Evolutionary conservation across 352 stramenopile species (phyloP).

Genomic region (Albugo laibachii): DNA sequence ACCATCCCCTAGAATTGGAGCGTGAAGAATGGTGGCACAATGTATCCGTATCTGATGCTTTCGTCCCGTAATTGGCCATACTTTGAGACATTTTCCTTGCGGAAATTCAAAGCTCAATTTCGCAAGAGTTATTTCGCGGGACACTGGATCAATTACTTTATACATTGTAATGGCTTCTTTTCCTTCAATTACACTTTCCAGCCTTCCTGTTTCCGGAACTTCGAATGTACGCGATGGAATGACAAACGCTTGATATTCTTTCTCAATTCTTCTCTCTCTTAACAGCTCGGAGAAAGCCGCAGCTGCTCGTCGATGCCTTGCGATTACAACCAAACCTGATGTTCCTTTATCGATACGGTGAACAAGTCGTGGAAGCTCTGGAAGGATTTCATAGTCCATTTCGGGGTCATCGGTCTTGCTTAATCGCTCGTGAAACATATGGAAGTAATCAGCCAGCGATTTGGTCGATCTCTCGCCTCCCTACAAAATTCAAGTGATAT

Average conservation of each 20-base stretch:
- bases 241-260: conserved; percentile 45
- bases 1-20: conserved; percentile 32
- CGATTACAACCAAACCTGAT: conserved; percentile 40
- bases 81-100: conserved; percentile 21
- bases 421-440: conserved; percentile 12
- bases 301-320: conserved; percentile 35
- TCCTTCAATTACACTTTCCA: conserved; percentile 14
- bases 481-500: conserved; percentile 4
- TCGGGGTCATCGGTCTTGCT: neutral
- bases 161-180: conserved; percentile 20
- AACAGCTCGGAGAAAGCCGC: conserved; percentile 35
- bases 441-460: conserved; percentile 24
- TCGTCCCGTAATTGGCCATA: conserved; percentile 29
- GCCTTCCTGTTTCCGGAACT: conserved; percentile 3
- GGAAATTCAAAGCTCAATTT: neutral
- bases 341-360: conserved; percentile 58
- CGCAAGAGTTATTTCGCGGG: neutral
- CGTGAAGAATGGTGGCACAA: conserved; percentile 16
- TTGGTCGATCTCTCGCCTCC: conserved; percentile 19
- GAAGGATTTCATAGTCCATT: neutral
- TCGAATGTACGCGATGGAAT: conserved; percentile 7
- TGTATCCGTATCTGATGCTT: conserved; percentile 55
- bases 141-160: neutral
- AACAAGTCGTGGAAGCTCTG: conserved; percentile 20
- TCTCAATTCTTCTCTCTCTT: conserved; percentile 15